Conservation (phyloP, 2,329 filamentous ascomycete species). For the Phyllosticta paracitricarpa region DNA sequence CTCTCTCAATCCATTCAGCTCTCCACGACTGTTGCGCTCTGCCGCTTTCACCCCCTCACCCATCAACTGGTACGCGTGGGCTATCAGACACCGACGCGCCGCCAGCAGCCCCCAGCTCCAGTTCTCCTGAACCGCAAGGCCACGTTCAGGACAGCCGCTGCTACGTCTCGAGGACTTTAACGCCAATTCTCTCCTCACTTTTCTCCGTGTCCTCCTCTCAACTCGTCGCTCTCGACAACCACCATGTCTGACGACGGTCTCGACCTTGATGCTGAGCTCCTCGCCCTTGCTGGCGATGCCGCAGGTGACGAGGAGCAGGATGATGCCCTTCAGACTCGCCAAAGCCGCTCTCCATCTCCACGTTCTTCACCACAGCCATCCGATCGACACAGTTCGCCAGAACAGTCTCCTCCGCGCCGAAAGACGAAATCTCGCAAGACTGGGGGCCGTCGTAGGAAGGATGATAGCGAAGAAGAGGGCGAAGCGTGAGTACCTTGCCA, state of each 20-base stretch:
- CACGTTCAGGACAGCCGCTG: background rate
- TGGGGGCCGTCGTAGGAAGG: constrained; percentile 27
- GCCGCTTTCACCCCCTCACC: background rate
- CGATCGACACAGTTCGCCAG: constrained; percentile 16
- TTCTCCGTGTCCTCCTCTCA: background rate
- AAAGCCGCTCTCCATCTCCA: constrained; percentile 46
- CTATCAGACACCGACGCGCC: background rate
- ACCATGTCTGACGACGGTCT: constrained; percentile 57
- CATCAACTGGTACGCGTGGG: background rate
- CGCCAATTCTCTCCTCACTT: background rate
- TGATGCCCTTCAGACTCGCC: constrained; percentile 34
- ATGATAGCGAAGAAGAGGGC: constrained; percentile 55
- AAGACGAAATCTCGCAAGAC: constrained; percentile 40
- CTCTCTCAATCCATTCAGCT: background rate
- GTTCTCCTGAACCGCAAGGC: constrained; percentile 4
- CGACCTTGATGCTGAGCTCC: constrained; percentile 76
- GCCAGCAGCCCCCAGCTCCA: constrained; percentile 4
- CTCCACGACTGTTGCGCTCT: background rate
- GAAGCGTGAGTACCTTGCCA: constrained; percentile 59
- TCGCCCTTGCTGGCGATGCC: constrained; percentile 73
- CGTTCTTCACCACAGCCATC: constrained; percentile 24
- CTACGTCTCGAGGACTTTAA: background rate
- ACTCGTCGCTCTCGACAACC: constrained; percentile 1
- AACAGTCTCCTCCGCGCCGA: constrained; percentile 38
- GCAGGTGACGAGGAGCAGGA: constrained; percentile 38